Evolutionary conservation across 106 monocot species (phyloP), one percentile per base, ranked within the genome.

Genomic region (Xerophyta viscosa): DNA sequence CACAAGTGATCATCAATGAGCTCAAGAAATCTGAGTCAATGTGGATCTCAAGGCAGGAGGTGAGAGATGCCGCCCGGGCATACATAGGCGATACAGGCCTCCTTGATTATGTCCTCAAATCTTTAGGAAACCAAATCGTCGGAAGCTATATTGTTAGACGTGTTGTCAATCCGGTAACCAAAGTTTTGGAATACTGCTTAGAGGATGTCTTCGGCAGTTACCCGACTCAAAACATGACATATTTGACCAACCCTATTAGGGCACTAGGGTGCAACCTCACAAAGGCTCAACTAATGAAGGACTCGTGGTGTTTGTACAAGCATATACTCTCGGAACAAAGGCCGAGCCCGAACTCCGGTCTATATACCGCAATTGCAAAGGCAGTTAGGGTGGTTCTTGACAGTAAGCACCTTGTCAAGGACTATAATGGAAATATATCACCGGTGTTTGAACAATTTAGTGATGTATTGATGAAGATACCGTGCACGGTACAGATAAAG

Each of bases 21-120:
- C 76, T 96, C 7, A 80, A 71, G 68, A 74, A 67, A 41, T 68
- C 70, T 2, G 70, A 68, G 29, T 29, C 26, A 21, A 61, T 66
- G 9, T 96, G 96, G 96, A 73, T 89, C 26, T 73, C 84, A 2
- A 63, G 96, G 51, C 96, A 96, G 36, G 85, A 96, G 30, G 76
- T 91, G n/a, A 52, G 91, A 45, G 91, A 85, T 27, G 77, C 81
- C 0, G 85, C 91, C 0, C 66, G 91, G 23, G 58, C 71, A 18
- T 78, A 81, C 52, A 75, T 91, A 8, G 91, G 91, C 12, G 91
- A 91, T 60, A 91, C 91, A 0, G 91, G 91, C 27, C 69, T 91
- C 3, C 72, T 91, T 0, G 91, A 91, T 50, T 91, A 68, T 57
- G 91, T 91, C 33, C 78, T 91, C 20, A 91, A 91, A 50, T 81